Percentiles rank a stretch among this genome's conserved stretches.
Evolutionary conservation across 2,329 filamentous ascomycete species (phyloP).

Genomic region (Fusarium liriodendri): DNA sequence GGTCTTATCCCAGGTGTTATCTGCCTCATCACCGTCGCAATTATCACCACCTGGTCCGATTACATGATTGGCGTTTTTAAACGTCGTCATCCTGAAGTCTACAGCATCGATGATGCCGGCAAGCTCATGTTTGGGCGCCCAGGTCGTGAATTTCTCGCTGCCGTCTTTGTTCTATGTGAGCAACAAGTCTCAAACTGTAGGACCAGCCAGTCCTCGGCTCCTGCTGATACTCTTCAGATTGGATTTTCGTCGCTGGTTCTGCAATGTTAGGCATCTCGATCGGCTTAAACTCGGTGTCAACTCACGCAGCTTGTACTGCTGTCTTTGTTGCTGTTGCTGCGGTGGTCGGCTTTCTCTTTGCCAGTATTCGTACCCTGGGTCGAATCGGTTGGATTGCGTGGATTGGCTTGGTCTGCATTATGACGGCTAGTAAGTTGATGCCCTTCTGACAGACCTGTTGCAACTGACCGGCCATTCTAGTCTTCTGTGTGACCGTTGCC

Average conservation of each 20-base stretch:
- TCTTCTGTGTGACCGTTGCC: slow-evolving; percentile 43
- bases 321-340: slow-evolving; percentile 51
- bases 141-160: slow-evolving; percentile 54
- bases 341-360: slow-evolving; percentile 40
- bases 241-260: slow-evolving; percentile 47
- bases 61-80: slow-evolving; percentile 63
- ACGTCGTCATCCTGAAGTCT: slow-evolving; percentile 58
- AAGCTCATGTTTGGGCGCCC: slow-evolving; percentile 56
- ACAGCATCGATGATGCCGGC: slow-evolving; percentile 63
- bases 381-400: slow-evolving; percentile 45
- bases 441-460: neutral
- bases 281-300: slow-evolving; percentile 50
- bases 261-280: slow-evolving; percentile 53
- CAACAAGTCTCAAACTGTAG: neutral
- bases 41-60: slow-evolving; percentile 59
- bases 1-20: slow-evolving; percentile 60
- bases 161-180: slow-evolving; percentile 48
- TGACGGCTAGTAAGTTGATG: slow-evolving; percentile 37
- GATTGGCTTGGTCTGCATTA: slow-evolving; percentile 40
- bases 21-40: slow-evolving; percentile 51
- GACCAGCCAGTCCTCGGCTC: neutral
- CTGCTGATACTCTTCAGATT: slow-evolving; percentile 17
- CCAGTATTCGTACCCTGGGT: slow-evolving; percentile 44
- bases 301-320: slow-evolving; percentile 50
- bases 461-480: neutral